Base-by-base conservation (phyloP, 768 basidiomycete species). In the Hypholoma sublateritium region DNA sequence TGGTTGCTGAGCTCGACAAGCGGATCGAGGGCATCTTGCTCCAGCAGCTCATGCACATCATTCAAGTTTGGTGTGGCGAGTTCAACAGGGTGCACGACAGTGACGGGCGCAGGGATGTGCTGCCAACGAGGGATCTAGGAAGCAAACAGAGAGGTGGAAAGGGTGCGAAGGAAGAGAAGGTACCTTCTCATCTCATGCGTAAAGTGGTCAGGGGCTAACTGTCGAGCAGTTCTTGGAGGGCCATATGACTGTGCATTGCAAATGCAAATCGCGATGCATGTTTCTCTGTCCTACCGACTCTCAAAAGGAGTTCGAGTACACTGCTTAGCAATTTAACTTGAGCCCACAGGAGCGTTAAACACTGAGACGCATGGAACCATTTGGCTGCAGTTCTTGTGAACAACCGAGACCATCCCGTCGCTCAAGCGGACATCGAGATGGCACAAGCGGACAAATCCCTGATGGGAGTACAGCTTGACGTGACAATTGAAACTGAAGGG, bases 61-160 rank as follows among this genome's bases (percentile, higher is more conserved):
- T 94, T 36, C 86, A 90, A 62, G 80, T 87, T 0, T 98, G 94
- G 93, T 96, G 92, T 63, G 68, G 80, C 0, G 92, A 95, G 67
- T 97, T 98, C 65, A 88, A 90, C 61, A 79, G 86, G 22, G 73
- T 77, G 6, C 91, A 91, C 43, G 82, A 93, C 54, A 81, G 76
- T 0, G 86, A 89, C 58, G 76, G 74, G 0, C 78, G 85, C 37
- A 77, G 86, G 17, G 85, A 85, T 50, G 68, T 76, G 0, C 61
- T 78, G 1, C 75, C 78, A 4, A 56, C 78, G 34, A 77, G 86
- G 42, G 87, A 88, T 59, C 65, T 78, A 13, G 76, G 73, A n/a
- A 83, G 77, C 60, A 92, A 90, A 67, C 79, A 89, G 56, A 72
- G 89, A 36, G 80, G 77, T 19, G 90, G 85, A 46, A 93, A 92